Evolutionary conservation across 305 asterid genomes (phyloP), one percentile per base, ranked within the genome.

Genomic region (Rubia tinctorum): DNA sequence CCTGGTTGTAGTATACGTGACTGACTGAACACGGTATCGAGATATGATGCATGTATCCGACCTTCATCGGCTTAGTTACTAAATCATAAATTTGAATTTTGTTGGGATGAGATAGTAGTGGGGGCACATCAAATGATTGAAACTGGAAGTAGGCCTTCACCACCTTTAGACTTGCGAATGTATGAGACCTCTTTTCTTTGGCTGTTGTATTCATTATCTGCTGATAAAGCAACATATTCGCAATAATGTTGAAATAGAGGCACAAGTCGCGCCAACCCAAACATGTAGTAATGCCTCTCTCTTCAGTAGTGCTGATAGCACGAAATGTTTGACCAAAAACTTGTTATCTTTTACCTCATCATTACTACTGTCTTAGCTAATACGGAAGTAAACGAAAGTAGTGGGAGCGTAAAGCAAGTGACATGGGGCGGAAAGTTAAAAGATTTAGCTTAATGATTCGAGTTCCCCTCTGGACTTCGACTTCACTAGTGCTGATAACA

Each of bases 261-360:
- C 27, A 72, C 17, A 8, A n/a, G 58, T 75, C 78, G 58, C 73
- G 22, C 77, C 78, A 59, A 68, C 74, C 77, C 78, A 60, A 68
- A 64, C 74, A 68, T 58, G 64, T 34, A 27, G 58, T 44, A 58
- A 58, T n/a, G 51, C 47, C 56, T 67, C 23, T 53, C 59, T 17
- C 59, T 18, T 53, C 78, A 27, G 9, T 43, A 34, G 72, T 44
- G 47, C 23, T 14, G 15, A 58, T 7, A 56, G 67, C 15, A 22
- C 40, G 25, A 55, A 22, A 53, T 37, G 34, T 6, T 71, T 71
- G 23, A n/a, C 30, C 69, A 22, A 2, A 22, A 30, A 23, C 64
- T 8, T 2, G 37, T 7, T 40, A 17, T 59, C 75, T 72, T 61
- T 62, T 44, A 27, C 69, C 12, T 45, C 42, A 44, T 72, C 44